Conservation (phyloP, 139 green algal genomes). For the Picochlorum costavermella region DNA sequence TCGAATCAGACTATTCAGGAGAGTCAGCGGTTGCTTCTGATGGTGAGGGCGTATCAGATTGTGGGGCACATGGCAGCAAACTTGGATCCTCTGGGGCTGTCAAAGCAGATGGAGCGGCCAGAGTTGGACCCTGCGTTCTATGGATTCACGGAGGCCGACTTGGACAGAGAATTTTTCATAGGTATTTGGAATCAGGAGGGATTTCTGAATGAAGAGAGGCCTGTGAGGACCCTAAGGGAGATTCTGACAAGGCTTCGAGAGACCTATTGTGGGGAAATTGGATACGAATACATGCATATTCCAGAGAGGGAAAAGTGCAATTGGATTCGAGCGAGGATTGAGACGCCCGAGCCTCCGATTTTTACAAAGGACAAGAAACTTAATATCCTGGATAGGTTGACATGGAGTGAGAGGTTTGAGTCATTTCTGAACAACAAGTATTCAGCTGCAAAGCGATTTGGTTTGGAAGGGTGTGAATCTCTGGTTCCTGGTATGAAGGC, state of each 20-base stretch:
- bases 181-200: slow-evolving; percentile 80
- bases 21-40: slow-evolving; percentile 80
- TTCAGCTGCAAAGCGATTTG: slow-evolving; percentile 81
- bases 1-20: slow-evolving; percentile 93
- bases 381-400: slow-evolving; percentile 83
- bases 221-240: slow-evolving; percentile 73
- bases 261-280: slow-evolving; percentile 85
- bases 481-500: slow-evolving; percentile 95
- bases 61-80: slow-evolving; percentile 67
- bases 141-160: slow-evolving; percentile 87
- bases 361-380: slow-evolving; percentile 58
- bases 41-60: slow-evolving; percentile 92
- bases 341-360: slow-evolving; percentile 41
- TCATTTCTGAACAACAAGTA: slow-evolving; percentile 94
- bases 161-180: slow-evolving; percentile 97
- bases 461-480: slow-evolving; percentile 85
- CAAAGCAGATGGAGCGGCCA: slow-evolving; percentile 35
- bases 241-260: slow-evolving; percentile 79
- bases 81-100: slow-evolving; percentile 85
- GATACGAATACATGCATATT: slow-evolving; percentile 96
- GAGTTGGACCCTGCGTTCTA: slow-evolving; percentile 85
- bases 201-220: slow-evolving; percentile 80
- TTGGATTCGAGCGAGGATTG: slow-evolving; percentile 86
- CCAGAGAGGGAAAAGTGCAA: slow-evolving; percentile 86
- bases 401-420: slow-evolving; percentile 94